Conservation (phyloP, 2,329 filamentous ascomycete species). For the Exutisphaerella laricina region DNA sequence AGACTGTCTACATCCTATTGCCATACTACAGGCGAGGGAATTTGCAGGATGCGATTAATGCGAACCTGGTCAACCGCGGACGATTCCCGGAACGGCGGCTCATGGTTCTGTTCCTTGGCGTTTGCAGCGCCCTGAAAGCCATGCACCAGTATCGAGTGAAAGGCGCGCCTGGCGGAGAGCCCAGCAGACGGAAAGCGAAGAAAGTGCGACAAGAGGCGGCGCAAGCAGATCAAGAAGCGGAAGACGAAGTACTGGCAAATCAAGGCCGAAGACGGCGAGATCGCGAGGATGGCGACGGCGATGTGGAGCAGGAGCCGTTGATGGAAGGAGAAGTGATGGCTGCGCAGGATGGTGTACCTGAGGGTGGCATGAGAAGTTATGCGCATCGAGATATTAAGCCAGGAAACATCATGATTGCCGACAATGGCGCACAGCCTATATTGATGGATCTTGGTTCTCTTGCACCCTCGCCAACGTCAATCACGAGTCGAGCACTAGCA, state of each 20-base stretch:
- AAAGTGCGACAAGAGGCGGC: slow-evolving; percentile 52
- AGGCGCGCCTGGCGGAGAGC: slow-evolving; percentile 48
- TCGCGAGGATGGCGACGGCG: slow-evolving; percentile 56
- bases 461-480: slow-evolving; percentile 76
- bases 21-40: slow-evolving; percentile 95
- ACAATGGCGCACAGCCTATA: slow-evolving; percentile 80
- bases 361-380: slow-evolving; percentile 70
- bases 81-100: slow-evolving; percentile 80
- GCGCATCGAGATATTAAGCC: slow-evolving; percentile 97
- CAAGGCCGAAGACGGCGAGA: slow-evolving; percentile 38
- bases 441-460: slow-evolving; percentile 97
- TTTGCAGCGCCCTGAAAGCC: slow-evolving; percentile 77
- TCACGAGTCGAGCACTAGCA: slow-evolving; percentile 84
- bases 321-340: slow-evolving; percentile 67
- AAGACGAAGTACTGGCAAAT: slow-evolving; percentile 45
- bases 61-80: slow-evolving; percentile 92
- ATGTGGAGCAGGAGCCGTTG: slow-evolving; percentile 73
- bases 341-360: slow-evolving; percentile 61
- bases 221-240: slow-evolving; percentile 46
- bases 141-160: slow-evolving; percentile 85
- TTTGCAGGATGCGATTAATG: slow-evolving; percentile 96
- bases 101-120: slow-evolving; percentile 85
- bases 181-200: slow-evolving; percentile 50
- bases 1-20: slow-evolving; percentile 94
- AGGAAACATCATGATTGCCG: slow-evolving; percentile 98